These are phyloP conservation scores for Exophiala aquamarina DNA, from an alignment of 2,329 filamentous ascomycete genomes.

Conservation along the genomic window DNA sequence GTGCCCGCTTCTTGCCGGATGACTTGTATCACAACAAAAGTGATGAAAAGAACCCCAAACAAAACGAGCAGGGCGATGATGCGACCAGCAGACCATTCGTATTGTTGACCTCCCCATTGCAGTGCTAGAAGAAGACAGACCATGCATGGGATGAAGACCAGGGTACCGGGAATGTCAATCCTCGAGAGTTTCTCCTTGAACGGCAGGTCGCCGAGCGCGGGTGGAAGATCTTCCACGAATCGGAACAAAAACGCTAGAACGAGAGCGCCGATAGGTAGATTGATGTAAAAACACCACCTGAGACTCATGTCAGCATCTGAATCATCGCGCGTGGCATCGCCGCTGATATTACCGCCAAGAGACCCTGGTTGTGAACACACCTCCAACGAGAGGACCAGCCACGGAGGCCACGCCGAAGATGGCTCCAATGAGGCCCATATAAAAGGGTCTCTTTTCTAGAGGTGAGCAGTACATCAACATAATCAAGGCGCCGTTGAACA, in stretches of 20 bases:
- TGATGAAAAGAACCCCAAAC: conserved; percentile 41
- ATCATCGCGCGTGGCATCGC: conserved; percentile 24
- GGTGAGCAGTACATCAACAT: conserved; percentile 50
- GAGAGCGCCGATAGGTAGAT: conserved; percentile 37
- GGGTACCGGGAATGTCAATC: conserved; percentile 43
- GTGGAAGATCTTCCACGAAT: conserved; percentile 13
- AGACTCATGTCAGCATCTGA: neutral
- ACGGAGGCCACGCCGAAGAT: conserved; percentile 40
- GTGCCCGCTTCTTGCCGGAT: conserved; percentile 57
- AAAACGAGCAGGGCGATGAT: conserved; percentile 34
- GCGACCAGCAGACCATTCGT: conserved; percentile 32
- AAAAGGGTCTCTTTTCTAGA: conserved; percentile 47
- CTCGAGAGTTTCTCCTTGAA: conserved; percentile 35
- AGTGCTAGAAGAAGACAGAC: conserved; percentile 50
- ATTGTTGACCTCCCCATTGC: conserved; percentile 33
- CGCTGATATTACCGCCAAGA: conserved; percentile 28
- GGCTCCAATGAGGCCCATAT: conserved; percentile 49
- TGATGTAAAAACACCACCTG: conserved; percentile 37
- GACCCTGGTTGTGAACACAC: conserved; percentile 34
- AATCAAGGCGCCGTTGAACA: conserved; percentile 50
- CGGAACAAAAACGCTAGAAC: conserved; percentile 31
- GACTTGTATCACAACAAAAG: conserved; percentile 49
- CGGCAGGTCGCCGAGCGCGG: conserved; percentile 15
- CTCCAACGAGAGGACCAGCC: conserved; percentile 37
- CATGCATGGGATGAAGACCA: conserved; percentile 43